phyloP scores from a whole-genome alignment of 2,329 filamentous ascomycete species.

The Neopestalotiopsis clavispora region DNA sequence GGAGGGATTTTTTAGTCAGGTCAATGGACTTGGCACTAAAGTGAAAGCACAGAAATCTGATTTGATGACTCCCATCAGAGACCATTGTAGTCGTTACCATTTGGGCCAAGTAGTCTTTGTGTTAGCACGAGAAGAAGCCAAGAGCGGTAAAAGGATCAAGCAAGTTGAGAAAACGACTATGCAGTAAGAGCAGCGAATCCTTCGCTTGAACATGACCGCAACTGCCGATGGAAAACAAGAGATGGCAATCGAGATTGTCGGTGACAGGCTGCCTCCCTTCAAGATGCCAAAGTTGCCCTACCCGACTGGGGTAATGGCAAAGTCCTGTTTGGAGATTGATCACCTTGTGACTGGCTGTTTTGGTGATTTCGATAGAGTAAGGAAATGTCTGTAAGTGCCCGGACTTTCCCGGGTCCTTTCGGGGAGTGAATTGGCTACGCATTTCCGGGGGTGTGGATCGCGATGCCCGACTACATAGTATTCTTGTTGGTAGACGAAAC shows the following conservation, averaged over 20 bases:
- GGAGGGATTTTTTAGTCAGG: background rate
- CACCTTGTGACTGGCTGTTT: background rate
- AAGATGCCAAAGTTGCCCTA: background rate
- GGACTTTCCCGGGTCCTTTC: background rate
- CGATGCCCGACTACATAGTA: background rate
- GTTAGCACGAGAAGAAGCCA: background rate
- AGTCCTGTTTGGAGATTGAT: background rate
- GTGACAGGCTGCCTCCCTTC: background rate
- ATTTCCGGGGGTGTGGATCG: conserved; percentile 1
- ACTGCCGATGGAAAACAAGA: background rate
- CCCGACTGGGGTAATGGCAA: background rate
- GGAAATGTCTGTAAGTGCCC: background rate
- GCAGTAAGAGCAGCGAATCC: background rate
- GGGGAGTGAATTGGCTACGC: background rate
- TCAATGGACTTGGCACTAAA: background rate
- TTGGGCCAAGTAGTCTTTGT: background rate
- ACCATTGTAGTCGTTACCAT: background rate
- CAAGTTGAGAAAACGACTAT: background rate
- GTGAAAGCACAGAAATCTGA: background rate
- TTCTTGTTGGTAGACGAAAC: background rate
- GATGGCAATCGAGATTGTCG: background rate
- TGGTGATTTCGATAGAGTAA: background rate
- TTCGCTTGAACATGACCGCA: background rate
- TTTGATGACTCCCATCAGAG: background rate
- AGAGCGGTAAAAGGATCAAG: background rate